Base-by-base conservation (phyloP, 345 rosid genomes). In the Populus nigra region DNA sequence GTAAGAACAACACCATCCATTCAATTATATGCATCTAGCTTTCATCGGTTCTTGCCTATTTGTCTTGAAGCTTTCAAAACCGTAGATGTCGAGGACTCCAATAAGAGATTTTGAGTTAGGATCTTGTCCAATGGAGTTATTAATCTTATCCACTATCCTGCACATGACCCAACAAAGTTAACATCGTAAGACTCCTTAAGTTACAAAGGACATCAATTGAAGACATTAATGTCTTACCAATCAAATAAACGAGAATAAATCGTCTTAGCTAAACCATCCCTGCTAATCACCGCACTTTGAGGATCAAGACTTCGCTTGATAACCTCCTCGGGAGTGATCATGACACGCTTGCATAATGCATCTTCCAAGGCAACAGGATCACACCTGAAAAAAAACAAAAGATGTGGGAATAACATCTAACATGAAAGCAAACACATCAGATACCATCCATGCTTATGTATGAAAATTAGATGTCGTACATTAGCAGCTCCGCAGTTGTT, bases 241-340 rank as follows among this genome's bases (percentile, higher is more conserved):
- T 94, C 98, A 69, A 94, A 94, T 77, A 93, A 82, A 61, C 95
- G 89, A 61, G 96, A 92, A 83, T 94, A 94, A 68, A 94, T 47
- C 23, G 98, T 94, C 90, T 94, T 94, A 73, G 98, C 97, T 69
- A 94, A 85, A 81, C 97, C 97, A 67, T 94, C 98, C 76, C 97
- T 88, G 82, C 97, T 93, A 73, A 82, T 74, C n/a, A 69, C 76
- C 59, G 98, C 98, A 80, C 97, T 91, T 71, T 89, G 92, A 66
- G 98, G 98, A 85, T 92, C 97, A 47, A 93, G 93, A 78, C 95
- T 86, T 86, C 97, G 87, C 84, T 91, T 94, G 61, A 94, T 94
- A 70, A 93, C 95, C 85, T 94, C 98, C 86, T 94, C 98, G 0
- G 98, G 98, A 29, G 98, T 94, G 85, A 94, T 69, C 98, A 94